These are phyloP conservation scores for Sonneratia alba DNA, from an alignment of 345 rosid genomes.

Conservation along the genomic window DNA sequence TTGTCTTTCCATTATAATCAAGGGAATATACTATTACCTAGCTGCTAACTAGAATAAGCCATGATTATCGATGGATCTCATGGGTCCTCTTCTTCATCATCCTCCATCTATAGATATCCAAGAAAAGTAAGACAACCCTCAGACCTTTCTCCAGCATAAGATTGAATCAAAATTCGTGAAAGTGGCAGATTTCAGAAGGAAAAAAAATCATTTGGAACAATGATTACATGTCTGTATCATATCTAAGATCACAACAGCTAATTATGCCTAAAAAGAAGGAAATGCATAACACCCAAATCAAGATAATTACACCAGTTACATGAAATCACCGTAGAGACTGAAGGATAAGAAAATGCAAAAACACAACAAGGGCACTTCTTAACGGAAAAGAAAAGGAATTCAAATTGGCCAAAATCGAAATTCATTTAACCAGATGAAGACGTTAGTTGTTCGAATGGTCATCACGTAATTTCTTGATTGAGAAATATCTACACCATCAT, in stretches of 20 bases:
- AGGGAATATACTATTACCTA: background rate
- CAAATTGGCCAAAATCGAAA: background rate
- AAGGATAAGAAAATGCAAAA: background rate
- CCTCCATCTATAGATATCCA: constrained; percentile 32
- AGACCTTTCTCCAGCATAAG: background rate
- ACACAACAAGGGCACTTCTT: background rate
- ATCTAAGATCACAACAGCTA: background rate
- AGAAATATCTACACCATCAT: background rate
- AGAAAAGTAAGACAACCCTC: constrained; percentile 5
- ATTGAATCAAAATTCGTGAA: background rate
- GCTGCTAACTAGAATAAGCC: background rate
- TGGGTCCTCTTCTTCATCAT: constrained; percentile 27
- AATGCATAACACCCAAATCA: background rate
- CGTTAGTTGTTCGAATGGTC: background rate
- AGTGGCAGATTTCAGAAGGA: background rate
- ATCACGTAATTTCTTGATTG: background rate
- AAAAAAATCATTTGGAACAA: background rate
- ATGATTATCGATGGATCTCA: constrained; percentile 5
- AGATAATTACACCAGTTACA: background rate
- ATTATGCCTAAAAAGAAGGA: too few relatives aligned
- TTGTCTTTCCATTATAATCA: constrained; percentile 25
- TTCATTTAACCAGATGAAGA: background rate
- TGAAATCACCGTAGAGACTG: background rate
- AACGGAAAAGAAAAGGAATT: background rate
- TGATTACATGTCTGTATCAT: background rate